Conservation (phyloP, 2,329 filamentous ascomycete species). For the Clonostachys rosea region DNA sequence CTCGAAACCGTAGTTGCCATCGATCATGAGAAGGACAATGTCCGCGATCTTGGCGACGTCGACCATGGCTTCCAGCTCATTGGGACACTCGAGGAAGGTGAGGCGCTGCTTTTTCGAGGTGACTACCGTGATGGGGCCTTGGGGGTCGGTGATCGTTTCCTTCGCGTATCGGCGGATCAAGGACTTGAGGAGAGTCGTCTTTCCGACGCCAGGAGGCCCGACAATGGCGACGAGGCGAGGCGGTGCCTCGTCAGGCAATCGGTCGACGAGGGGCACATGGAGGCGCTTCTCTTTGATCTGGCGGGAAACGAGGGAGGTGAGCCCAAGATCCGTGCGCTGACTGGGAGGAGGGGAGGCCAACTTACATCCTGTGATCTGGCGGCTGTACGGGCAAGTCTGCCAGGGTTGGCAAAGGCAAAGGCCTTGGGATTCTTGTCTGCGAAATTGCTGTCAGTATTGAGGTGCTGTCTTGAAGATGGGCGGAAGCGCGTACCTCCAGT, state of each 20-base stretch:
- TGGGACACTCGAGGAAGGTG: constrained; percentile 96
- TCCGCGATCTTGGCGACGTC: constrained; percentile 96
- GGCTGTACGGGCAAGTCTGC: constrained; percentile 71
- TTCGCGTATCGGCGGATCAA: constrained; percentile 93
- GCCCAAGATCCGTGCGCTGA: neutral
- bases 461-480: neutral
- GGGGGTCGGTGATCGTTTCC: constrained; percentile 84
- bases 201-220: constrained; percentile 90
- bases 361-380: constrained; percentile 67
- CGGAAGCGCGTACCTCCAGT: constrained; percentile 45
- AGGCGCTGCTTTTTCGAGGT: constrained; percentile 93
- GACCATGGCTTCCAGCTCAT: constrained; percentile 93
- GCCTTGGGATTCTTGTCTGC: constrained; percentile 81
- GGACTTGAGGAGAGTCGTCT: constrained; percentile 93
- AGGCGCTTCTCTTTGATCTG: constrained; percentile 92
- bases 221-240: constrained; percentile 91
- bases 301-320: constrained; percentile 8
- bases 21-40: constrained; percentile 96
- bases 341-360: neutral
- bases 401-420: constrained; percentile 79
- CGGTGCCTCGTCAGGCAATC: constrained; percentile 90
- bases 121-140: constrained; percentile 90
- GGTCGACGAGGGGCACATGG: constrained; percentile 94
- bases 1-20: constrained; percentile 97
- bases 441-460: constrained; percentile 9